Percentiles rank a stretch among this genome's conserved stretches.
These are phyloP conservation scores for Hericium erinaceus DNA, from an alignment of 768 basidiomycete species.

Conservation along the genomic window DNA sequence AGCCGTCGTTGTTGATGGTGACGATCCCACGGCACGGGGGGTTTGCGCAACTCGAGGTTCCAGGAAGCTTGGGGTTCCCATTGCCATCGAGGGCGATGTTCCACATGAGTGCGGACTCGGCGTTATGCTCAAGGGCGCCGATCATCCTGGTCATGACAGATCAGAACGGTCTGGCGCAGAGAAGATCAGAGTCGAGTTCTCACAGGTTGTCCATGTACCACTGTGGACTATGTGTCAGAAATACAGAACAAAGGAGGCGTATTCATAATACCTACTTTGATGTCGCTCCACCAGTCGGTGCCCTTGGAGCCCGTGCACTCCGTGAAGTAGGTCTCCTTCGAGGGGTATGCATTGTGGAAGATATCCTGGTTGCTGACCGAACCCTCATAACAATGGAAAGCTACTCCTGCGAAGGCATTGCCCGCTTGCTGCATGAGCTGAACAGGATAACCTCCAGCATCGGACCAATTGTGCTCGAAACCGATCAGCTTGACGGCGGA, in stretches of 20 bases:
- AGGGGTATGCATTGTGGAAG: conserved; percentile 47
- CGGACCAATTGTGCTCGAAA: conserved; percentile 68
- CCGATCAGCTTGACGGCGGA: conserved; percentile 54
- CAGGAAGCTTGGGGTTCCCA: conserved; percentile 58
- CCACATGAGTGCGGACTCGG: conserved; percentile 57
- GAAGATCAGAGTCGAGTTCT: too few species aligned
- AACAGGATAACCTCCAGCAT: conserved; percentile 54
- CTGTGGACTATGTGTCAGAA: conserved; percentile 20
- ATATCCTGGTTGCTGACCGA: conserved; percentile 39
- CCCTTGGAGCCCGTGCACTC: conserved; percentile 62
- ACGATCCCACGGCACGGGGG: conserved; percentile 58
- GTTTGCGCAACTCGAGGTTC: conserved; percentile 50
- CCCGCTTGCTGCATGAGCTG: conserved; percentile 48
- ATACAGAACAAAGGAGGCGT: not conserved
- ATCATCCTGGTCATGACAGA: conserved; percentile 24
- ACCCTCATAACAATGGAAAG: conserved; percentile 68
- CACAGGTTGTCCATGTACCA: conserved; percentile 67
- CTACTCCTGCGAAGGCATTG: conserved; percentile 50
- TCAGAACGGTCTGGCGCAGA: too few species aligned
- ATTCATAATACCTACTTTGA: conserved; percentile 41
- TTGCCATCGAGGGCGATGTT: conserved; percentile 56
- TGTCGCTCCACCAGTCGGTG: conserved; percentile 71
- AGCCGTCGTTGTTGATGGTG: conserved; percentile 54
- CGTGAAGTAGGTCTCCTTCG: conserved; percentile 45
- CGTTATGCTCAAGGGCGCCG: conserved; percentile 30